These are phyloP conservation scores for Suillus brevipes DNA, from an alignment of 768 basidiomycete species.

Conservation along the genomic window DNA sequence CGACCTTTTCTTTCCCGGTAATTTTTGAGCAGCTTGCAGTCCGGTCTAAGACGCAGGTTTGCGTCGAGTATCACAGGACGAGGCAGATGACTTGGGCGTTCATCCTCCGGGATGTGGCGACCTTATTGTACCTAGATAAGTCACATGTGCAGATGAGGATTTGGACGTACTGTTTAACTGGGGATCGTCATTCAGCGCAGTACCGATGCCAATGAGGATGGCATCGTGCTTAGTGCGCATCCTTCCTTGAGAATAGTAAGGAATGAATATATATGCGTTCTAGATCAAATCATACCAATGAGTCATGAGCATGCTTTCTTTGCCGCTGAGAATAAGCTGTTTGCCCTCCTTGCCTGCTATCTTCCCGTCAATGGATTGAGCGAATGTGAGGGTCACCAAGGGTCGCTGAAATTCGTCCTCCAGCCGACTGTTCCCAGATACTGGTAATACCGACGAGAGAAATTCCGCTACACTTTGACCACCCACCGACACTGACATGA, in stretches of 20 bases:
- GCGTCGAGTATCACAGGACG: constrained; percentile 85
- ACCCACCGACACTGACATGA: not conserved
- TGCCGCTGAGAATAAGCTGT: constrained; percentile 82
- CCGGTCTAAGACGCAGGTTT: constrained; percentile 59
- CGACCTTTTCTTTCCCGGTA: constrained; percentile 56
- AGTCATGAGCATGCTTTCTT: constrained; percentile 90
- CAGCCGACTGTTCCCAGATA: not conserved
- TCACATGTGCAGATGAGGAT: constrained; percentile 3
- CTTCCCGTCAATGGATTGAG: constrained; percentile 84
- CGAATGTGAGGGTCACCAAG: constrained; percentile 79
- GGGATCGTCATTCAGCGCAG: constrained; percentile 88
- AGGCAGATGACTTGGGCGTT: constrained; percentile 52
- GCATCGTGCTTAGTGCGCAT: constrained; percentile 91
- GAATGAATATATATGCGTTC: not conserved
- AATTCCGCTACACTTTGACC: constrained; percentile 14
- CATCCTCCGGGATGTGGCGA: constrained; percentile 50
- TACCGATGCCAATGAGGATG: constrained; percentile 89
- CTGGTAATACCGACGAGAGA: constrained; percentile 30
- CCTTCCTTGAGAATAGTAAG: constrained; percentile 43
- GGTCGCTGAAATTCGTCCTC: constrained; percentile 39
- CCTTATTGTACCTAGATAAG: constrained; percentile 36
- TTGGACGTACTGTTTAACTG: constrained; percentile 78
- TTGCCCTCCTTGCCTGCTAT: constrained; percentile 75
- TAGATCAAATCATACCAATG: constrained; percentile 64
- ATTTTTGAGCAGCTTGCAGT: constrained; percentile 73